Conservation (phyloP, 2,329 filamentous ascomycete species). For the Talaromyces sp. region DNA sequence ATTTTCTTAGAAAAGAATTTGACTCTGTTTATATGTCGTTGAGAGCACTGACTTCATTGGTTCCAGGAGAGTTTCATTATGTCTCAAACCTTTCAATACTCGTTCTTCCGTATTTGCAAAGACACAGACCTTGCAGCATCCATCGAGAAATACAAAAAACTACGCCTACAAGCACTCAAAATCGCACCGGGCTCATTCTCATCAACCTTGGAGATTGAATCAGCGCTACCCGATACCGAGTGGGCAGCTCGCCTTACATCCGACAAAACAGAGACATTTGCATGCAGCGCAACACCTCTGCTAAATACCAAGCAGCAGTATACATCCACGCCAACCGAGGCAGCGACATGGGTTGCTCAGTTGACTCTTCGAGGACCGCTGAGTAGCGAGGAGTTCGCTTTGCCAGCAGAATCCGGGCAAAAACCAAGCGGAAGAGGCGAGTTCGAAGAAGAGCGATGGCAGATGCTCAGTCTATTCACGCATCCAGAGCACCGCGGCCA, state of each 20-base stretch:
- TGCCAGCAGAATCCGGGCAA: slow-evolving; percentile 21
- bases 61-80: background rate
- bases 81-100: background rate
- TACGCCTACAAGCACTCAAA: slow-evolving; percentile 24
- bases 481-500: slow-evolving; percentile 25
- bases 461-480: slow-evolving; percentile 26
- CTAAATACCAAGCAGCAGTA: slow-evolving; percentile 9
- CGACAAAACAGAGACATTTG: slow-evolving; percentile 22
- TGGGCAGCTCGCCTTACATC: slow-evolving; percentile 23
- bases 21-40: too few species aligned
- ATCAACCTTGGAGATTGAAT: slow-evolving; percentile 27
- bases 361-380: slow-evolving; percentile 26
- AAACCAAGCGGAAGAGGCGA: slow-evolving; percentile 14
- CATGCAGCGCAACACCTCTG: slow-evolving; percentile 17
- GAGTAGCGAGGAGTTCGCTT: slow-evolving; percentile 16
- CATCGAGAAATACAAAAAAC: slow-evolving; percentile 12
- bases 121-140: slow-evolving; percentile 3
- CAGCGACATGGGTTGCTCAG: slow-evolving; percentile 25
- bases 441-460: slow-evolving; percentile 24
- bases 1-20: too few species aligned
- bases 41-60: too few species aligned
- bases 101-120: slow-evolving; percentile 10
- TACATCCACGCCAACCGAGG: too few species aligned
- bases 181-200: slow-evolving; percentile 24
- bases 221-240: slow-evolving; percentile 16